phyloP scores from a whole-genome alignment of 2,329 filamentous ascomycete genomes.

The Elsinoe ampelina region DNA sequence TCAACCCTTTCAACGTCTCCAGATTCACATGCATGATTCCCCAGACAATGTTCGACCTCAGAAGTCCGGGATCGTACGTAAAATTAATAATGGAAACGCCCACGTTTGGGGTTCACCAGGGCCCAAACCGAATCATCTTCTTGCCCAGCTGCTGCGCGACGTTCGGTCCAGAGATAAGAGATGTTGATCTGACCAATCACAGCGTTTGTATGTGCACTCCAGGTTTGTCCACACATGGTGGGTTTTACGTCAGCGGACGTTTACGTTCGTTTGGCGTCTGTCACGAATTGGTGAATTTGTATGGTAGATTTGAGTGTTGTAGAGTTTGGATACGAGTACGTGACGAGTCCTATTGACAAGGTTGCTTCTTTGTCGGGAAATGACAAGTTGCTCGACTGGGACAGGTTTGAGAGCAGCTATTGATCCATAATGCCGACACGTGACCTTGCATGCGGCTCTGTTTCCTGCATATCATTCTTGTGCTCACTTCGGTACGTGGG shows the following conservation, averaged over 20 bases:
- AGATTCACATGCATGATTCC: not conserved
- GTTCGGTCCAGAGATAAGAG: conserved; percentile 7
- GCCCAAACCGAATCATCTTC: not conserved
- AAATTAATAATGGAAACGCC: conserved; percentile 13
- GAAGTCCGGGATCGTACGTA: conserved; percentile 1
- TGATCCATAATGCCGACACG: not conserved
- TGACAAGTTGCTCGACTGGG: too few relatives aligned
- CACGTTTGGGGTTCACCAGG: not conserved
- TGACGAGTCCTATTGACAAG: too few relatives aligned
- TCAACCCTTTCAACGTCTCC: not conserved
- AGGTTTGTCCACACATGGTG: conserved; percentile 1
- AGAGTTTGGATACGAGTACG: too few relatives aligned
- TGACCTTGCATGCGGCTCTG: not conserved
- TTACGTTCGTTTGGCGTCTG: not conserved
- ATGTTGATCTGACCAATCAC: not conserved
- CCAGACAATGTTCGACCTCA: not conserved
- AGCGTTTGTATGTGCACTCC: conserved; percentile 4
- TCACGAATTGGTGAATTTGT: not conserved
- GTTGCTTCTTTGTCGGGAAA: too few relatives aligned
- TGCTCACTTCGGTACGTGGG: not conserved
- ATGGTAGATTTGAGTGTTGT: not conserved
- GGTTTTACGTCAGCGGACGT: conserved; percentile 6
- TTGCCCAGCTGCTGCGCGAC: conserved; percentile 3
- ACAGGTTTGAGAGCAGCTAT: too few relatives aligned
- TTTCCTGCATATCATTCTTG: not conserved